A percentile compares a stretch with the other conserved stretches of the same genome.
Evolutionary conservation across 1,284 basidiomycete species (phyloP).

Genomic region (Baeospora myosura): DNA sequence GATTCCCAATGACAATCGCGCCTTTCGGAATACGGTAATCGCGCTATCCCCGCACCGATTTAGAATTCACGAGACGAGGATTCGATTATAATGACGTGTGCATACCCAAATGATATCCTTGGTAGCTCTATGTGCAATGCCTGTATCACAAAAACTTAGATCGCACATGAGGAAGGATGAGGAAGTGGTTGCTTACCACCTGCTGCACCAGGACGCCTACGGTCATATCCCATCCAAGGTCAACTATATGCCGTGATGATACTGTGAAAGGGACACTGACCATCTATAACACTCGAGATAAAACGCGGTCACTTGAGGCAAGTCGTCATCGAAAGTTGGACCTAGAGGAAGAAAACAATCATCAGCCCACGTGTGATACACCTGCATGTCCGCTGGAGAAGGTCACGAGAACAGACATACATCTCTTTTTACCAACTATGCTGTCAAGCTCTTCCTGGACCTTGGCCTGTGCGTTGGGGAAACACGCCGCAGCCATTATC

Average conservation of each 20-base stretch:
- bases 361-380: background rate
- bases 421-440: constrained; percentile 44
- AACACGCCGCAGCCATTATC: constrained; percentile 37
- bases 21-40: constrained; percentile 52
- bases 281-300: constrained; percentile 55
- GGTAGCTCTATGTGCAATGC: constrained; percentile 49
- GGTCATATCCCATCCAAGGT: no score
- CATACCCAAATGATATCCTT: constrained; percentile 53
- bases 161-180: background rate
- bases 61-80: background rate
- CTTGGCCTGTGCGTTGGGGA: constrained; percentile 43
- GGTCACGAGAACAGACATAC: constrained; percentile 23
- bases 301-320: constrained; percentile 55
- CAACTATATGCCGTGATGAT: constrained; percentile 17
- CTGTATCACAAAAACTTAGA: background rate
- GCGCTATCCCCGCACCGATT: constrained; percentile 25
- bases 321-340: constrained; percentile 43
- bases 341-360: constrained; percentile 20
- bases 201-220: constrained; percentile 39
- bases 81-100: background rate
- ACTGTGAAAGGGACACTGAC: constrained; percentile 16
- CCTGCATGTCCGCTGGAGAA: background rate
- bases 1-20: constrained; percentile 47
- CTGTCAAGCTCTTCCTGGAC: constrained; percentile 57
- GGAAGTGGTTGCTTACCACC: no score